Evolutionary conservation across 805 yeast genomes (phyloP).

Genomic region (Helenozyma baotianmanensis): DNA sequence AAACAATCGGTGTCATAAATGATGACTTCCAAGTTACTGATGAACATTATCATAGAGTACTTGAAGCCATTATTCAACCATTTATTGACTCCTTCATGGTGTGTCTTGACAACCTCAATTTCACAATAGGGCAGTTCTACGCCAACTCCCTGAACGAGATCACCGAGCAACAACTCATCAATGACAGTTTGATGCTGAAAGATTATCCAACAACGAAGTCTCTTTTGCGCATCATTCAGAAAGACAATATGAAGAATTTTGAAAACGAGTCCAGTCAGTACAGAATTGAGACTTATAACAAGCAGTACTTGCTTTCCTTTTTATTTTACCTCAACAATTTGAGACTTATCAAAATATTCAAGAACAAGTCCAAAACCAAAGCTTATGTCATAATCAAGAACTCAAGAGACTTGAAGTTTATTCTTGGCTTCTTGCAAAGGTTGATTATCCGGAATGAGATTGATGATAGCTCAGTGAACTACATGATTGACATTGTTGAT

Average conservation of each 20-base stretch:
- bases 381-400: constrained; percentile 34
- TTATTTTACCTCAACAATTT: constrained; percentile 35
- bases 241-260: constrained; percentile 11
- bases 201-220: constrained; percentile 17
- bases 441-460: constrained; percentile 11
- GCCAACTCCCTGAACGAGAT: constrained; percentile 8
- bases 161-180: constrained; percentile 21
- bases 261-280: constrained; percentile 13
- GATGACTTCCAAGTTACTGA: constrained; percentile 20
- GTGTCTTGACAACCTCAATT: constrained; percentile 21
- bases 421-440: constrained; percentile 20
- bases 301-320: constrained; percentile 38
- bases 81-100: constrained; percentile 31
- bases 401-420: constrained; percentile 23
- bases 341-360: constrained; percentile 30
- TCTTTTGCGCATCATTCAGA: constrained; percentile 13
- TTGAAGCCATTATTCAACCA: constrained; percentile 29
- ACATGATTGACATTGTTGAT: constrained; percentile 33
- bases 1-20: constrained; percentile 13
- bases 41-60: constrained; percentile 17
- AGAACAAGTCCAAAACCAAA: constrained; percentile 37
- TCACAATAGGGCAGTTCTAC: constrained; percentile 7
- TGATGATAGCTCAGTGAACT: constrained; percentile 20
- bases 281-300: constrained; percentile 33
- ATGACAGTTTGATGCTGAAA: constrained; percentile 18